Evolutionary conservation across 768 basidiomycete genomes (phyloP).

Genomic region (Auricularia sp.): DNA sequence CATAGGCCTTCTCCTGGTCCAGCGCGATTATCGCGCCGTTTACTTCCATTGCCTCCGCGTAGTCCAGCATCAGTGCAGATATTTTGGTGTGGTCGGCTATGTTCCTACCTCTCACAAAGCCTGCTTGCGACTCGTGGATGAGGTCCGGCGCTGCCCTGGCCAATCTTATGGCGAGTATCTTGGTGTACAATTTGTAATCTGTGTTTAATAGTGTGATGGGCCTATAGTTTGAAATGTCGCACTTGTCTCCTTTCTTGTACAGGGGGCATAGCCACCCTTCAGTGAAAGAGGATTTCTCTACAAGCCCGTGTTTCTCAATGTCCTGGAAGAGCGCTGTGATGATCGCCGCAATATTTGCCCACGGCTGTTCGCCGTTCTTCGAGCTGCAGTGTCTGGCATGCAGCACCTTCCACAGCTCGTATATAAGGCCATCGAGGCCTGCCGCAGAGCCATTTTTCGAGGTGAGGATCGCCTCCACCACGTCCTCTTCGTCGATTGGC

Average conservation of each 20-base stretch:
- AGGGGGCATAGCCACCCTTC: constrained; percentile 28
- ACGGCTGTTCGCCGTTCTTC: background rate
- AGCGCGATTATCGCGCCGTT: constrained; percentile 11
- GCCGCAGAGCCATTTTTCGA: background rate
- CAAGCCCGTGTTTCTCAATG: constrained; percentile 23
- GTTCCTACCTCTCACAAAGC: constrained; percentile 24
- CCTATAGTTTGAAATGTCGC: constrained; percentile 12
- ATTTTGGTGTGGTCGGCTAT: constrained; percentile 27
- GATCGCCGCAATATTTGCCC: background rate
- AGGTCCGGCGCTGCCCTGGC: constrained; percentile 8
- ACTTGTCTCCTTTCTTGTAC: constrained; percentile 27
- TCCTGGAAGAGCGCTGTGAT: constrained; percentile 35
- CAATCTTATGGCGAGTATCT: constrained; percentile 14
- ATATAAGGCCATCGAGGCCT: background rate
- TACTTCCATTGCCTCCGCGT: constrained; percentile 9
- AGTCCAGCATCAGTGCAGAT: constrained; percentile 9
- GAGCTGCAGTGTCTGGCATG: background rate
- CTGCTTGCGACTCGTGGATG: constrained; percentile 30
- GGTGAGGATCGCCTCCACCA: background rate
- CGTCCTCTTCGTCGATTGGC: background rate
- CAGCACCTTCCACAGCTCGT: background rate
- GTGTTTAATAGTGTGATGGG: constrained; percentile 20
- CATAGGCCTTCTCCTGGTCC: constrained; percentile 16
- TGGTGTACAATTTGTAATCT: constrained; percentile 25
- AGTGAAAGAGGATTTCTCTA: constrained; percentile 12